phyloP scores from a whole-genome alignment of 441 rosid species.

The Bruguiera hainesii region DNA sequence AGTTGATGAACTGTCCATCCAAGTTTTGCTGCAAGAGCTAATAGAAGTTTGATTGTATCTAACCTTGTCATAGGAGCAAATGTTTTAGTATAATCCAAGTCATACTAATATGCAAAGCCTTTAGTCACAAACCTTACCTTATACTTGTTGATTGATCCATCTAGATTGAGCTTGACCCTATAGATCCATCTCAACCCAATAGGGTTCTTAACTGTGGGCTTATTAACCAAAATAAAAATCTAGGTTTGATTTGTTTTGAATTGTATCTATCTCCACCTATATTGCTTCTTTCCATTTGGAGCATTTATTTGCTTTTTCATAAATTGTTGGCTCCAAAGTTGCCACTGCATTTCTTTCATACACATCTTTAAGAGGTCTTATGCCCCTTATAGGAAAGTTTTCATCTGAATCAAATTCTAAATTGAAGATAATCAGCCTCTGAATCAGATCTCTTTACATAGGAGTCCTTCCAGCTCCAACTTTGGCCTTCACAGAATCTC shows the following conservation, averaged over 20 bases:
- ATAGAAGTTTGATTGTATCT: background rate
- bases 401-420: background rate
- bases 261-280: background rate
- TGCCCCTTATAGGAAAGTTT: background rate
- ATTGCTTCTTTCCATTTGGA: background rate
- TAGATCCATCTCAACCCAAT: background rate
- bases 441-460: background rate
- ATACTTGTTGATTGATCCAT: background rate
- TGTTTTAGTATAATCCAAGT: background rate
- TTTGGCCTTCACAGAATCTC: background rate
- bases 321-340: background rate
- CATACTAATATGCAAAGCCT: background rate
- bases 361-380: background rate
- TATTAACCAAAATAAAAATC: background rate
- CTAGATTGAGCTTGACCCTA: background rate
- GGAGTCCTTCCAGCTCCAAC: background rate
- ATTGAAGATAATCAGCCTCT: background rate
- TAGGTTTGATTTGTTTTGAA: background rate
- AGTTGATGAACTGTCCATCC: background rate
- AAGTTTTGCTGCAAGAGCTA: background rate
- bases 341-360: background rate
- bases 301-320: background rate
- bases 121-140: background rate
- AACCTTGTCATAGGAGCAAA: background rate
- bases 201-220: background rate